Evolutionary conservation across 768 basidiomycete species (phyloP), one percentile per base, ranked within the genome.

Genomic region (Amanita muscaria): DNA sequence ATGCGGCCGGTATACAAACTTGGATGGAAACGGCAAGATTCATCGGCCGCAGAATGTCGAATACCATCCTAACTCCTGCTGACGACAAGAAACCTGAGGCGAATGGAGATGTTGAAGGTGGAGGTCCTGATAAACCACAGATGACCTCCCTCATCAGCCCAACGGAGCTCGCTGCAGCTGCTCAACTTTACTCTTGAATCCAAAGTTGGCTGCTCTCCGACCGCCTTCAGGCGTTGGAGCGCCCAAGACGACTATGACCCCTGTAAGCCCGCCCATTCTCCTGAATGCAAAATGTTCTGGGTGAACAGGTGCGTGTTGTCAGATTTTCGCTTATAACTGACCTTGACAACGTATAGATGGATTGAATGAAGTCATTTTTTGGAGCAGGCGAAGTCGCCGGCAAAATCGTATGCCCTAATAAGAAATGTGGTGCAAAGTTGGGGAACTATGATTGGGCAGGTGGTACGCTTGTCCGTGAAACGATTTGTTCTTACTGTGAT

Each of bases 371-470:
- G 40, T 73, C 80, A 4, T 76, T 84, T 53, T 65, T 97, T 7
- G 71, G 78, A 27, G 61, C 66, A n/a, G 93, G 91, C 0, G 72
- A 80, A 34, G 65, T 93, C 29, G 76, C 81, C 0, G 96, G 96
- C 14, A 96, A 92, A 71, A 87, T 99, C 52, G 48, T 76, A 0
- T 99, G 96, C 54, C 96, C 96, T 3, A 94, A 93, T 61, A 74
- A 80, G 55, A 91, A 88, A 56, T 99, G 96, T 55, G 73, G 74
- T 2, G 80, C 77, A 19, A 99, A 99, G 66, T 70, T 99, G 14
- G 96, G 96, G 2, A 96, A 88, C 59, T 98, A 82, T 54, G 92
- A 96, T 59, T 99, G 96, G 96, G 90, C 92, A 4, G 94, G 94
- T 0, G 80, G 7, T 15, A 35, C 34, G 34, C 15, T 10, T 24